phyloP scores from a whole-genome alignment of 306 rosid genomes.

The Pyrus communis region DNA sequence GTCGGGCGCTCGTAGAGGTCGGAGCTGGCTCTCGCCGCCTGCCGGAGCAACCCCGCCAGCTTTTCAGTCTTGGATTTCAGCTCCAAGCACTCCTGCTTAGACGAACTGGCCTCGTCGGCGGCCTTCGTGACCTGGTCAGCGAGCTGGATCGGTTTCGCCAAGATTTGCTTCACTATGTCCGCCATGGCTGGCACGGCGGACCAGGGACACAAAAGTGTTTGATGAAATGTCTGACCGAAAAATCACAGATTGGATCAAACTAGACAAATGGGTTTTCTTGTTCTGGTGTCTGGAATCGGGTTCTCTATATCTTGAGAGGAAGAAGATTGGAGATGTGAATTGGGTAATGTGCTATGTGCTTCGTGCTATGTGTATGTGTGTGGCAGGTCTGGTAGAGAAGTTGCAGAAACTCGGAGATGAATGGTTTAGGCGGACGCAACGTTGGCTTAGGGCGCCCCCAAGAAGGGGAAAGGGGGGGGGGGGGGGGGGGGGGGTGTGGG shows the following conservation, averaged over 20 bases:
- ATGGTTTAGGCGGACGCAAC: not conserved
- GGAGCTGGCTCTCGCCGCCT: constrained; percentile 81
- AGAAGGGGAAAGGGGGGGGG: too few relatives aligned
- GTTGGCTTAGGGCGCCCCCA: not conserved
- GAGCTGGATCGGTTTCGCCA: constrained; percentile 71
- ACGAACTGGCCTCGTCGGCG: constrained; percentile 59
- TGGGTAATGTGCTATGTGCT: not conserved
- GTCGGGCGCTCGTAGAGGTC: constrained; percentile 89
- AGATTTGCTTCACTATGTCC: constrained; percentile 63
- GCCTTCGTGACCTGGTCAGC: constrained; percentile 73
- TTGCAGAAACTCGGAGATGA: not conserved
- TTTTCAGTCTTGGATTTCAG: constrained; percentile 71
- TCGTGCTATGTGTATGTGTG: not conserved
- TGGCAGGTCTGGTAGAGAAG: not conserved
- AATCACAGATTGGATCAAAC: constrained; percentile 10
- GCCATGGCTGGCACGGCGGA: constrained; percentile 48
- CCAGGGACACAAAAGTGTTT: constrained; percentile 4
- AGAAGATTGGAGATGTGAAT: not conserved
- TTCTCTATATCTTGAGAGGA: constrained; percentile 21
- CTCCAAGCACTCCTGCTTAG: constrained; percentile 61
- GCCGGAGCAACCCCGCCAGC: constrained; percentile 71
- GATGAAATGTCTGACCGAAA: not conserved
- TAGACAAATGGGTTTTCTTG: not conserved
- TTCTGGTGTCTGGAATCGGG: not conserved
- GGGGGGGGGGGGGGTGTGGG: too few relatives aligned